Evolutionary conservation across 2,329 filamentous ascomycete genomes (phyloP).

Genomic region (Monosporascus sp.): DNA sequence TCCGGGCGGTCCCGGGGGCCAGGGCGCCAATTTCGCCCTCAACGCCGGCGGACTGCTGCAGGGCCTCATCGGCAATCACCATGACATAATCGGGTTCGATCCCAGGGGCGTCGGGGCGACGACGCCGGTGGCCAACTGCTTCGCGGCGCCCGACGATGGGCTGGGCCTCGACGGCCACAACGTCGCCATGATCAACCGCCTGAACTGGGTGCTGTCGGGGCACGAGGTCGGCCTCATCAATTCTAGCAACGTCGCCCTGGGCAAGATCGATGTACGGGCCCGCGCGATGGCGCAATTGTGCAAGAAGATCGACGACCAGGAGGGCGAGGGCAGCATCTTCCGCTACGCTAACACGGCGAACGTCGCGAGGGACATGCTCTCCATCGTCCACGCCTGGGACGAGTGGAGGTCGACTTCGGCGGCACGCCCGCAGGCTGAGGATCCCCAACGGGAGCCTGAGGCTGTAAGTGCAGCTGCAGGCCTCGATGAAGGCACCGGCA

Average conservation of each 20-base stretch:
- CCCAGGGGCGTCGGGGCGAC: slow-evolving; percentile 39
- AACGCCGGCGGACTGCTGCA: slow-evolving; percentile 27
- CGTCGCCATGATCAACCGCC: slow-evolving; percentile 26
- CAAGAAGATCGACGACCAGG: slow-evolving; percentile 19
- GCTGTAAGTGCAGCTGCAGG: slow-evolving; percentile 1
- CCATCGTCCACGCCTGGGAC: slow-evolving; percentile 36
- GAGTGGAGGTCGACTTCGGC: slow-evolving; percentile 20
- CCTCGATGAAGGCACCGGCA: slow-evolving; percentile 4
- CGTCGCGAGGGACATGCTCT: slow-evolving; percentile 35
- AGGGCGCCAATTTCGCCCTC: slow-evolving; percentile 29
- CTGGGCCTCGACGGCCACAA: slow-evolving; percentile 20
- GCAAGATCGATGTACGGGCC: slow-evolving; percentile 22
- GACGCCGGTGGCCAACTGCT: slow-evolving; percentile 36
- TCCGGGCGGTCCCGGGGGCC: slow-evolving; percentile 43
- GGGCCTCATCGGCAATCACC: slow-evolving; percentile 31
- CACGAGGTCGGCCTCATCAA: slow-evolving; percentile 30
- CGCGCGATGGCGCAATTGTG: slow-evolving; percentile 30
- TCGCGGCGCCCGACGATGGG: slow-evolving; percentile 18
- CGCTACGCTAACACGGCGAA: slow-evolving; percentile 28
- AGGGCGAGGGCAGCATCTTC: slow-evolving; percentile 28
- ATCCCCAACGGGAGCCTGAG: slow-evolving; percentile 7
- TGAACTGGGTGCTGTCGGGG: slow-evolving; percentile 26
- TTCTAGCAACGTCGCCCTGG: slow-evolving; percentile 27
- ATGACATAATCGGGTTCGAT: slow-evolving; percentile 44
- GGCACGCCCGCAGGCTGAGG: not conserved